These are phyloP conservation scores for Parastagonospora nodorum DNA, from an alignment of 2,329 filamentous ascomycete species.

Conservation along the genomic window DNA sequence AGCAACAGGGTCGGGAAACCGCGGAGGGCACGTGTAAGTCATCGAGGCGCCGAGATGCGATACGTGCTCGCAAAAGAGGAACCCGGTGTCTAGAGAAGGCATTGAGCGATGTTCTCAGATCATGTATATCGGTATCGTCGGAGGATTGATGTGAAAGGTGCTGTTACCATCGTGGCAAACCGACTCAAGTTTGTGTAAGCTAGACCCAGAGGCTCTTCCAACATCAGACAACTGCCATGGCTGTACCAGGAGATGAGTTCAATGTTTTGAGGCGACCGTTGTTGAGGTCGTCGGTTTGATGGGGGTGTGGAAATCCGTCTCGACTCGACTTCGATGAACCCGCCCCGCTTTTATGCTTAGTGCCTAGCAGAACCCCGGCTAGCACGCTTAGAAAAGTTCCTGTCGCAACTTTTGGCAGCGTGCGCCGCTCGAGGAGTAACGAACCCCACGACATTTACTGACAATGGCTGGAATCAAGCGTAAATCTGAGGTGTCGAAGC, in stretches of 20 bases:
- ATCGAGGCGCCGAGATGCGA: too few relatives aligned
- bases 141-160: too few relatives aligned
- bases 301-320: background rate
- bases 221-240: too few relatives aligned
- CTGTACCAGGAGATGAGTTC: background rate
- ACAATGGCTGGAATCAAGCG: slow-evolving; percentile 46
- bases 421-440: slow-evolving; percentile 2
- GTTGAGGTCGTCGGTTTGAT: background rate
- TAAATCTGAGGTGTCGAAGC: slow-evolving; percentile 28
- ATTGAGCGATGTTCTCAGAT: too few relatives aligned
- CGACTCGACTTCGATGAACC: background rate
- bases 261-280: background rate
- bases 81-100: too few relatives aligned
- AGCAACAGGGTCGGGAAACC: too few relatives aligned
- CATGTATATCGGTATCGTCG: too few relatives aligned
- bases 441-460: slow-evolving; percentile 7
- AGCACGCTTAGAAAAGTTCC: slow-evolving; percentile 28
- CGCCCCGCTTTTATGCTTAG: slow-evolving; percentile 3
- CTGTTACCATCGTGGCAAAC: too few relatives aligned
- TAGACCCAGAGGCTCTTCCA: too few relatives aligned
- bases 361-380: slow-evolving; percentile 15
- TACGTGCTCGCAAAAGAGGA: too few relatives aligned
- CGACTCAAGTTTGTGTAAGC: too few relatives aligned
- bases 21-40: too few relatives aligned
- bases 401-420: slow-evolving; percentile 20